phyloP scores from a whole-genome alignment of 164 flowering plant genomes.

The Magnolia changhungtana region DNA sequence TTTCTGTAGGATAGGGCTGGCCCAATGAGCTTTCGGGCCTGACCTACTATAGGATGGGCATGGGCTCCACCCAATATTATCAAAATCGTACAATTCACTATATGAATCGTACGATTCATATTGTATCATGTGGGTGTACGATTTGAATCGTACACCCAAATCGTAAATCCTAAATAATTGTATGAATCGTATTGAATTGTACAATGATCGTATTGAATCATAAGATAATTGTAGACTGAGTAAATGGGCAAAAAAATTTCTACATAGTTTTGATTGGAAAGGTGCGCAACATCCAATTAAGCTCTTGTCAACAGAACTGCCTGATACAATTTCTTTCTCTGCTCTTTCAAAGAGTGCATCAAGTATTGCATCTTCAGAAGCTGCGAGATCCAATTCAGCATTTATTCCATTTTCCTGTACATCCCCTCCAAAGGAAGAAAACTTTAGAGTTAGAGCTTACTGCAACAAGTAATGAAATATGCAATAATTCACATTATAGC shows the following conservation, averaged over 20 bases:
- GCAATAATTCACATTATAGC: neutral
- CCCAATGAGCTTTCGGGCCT: neutral
- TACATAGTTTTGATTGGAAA: constrained; percentile 79
- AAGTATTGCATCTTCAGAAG: constrained; percentile 83
- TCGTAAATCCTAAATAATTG: no score
- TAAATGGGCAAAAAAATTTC: constrained; percentile 34
- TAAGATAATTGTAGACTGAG: no score
- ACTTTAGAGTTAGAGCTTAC: neutral
- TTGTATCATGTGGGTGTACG: no score
- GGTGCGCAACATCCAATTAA: constrained; percentile 78
- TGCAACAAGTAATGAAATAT: neutral
- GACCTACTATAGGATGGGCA: neutral
- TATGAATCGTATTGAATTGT: no score
- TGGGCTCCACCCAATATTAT: neutral
- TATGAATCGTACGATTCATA: no score
- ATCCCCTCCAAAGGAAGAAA: constrained; percentile 4
- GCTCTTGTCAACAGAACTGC: constrained; percentile 47
- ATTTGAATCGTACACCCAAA: no score
- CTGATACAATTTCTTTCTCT: constrained; percentile 84
- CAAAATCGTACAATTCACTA: no score
- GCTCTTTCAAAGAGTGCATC: constrained; percentile 78
- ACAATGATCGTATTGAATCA: no score
- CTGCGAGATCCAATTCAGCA: constrained; percentile 85
- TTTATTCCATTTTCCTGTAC: constrained; percentile 72
- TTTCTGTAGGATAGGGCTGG: neutral